A percentile compares a stretch with the other conserved stretches of the same genome.
These are phyloP conservation scores for Thielaviopsis euricoi DNA, from an alignment of 2,329 filamentous ascomycete species.

Conservation along the genomic window DNA sequence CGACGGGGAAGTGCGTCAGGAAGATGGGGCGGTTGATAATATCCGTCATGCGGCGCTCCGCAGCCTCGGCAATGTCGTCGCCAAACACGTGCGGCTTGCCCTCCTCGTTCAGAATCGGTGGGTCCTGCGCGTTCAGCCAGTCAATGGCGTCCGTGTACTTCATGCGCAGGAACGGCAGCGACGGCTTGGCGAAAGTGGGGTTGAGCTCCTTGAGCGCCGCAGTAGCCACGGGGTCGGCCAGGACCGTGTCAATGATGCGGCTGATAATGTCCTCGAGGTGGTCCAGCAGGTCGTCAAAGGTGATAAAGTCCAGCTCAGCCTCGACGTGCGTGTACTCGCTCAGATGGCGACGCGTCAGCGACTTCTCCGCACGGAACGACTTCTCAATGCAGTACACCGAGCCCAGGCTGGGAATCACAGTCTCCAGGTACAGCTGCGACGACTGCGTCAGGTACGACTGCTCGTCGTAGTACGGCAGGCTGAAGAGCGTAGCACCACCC, in stretches of 20 bases:
- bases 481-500: slow-evolving; percentile 81
- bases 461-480: slow-evolving; percentile 77
- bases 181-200: slow-evolving; percentile 70
- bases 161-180: slow-evolving; percentile 86
- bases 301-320: slow-evolving; percentile 90
- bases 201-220: slow-evolving; percentile 71
- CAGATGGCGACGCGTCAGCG: slow-evolving; percentile 79
- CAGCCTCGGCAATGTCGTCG: slow-evolving; percentile 95
- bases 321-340: slow-evolving; percentile 96
- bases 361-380: slow-evolving; percentile 96
- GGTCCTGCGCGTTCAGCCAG: slow-evolving; percentile 76
- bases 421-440: slow-evolving; percentile 94
- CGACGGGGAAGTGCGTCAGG: slow-evolving; percentile 88
- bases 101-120: slow-evolving; percentile 75
- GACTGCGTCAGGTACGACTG: slow-evolving; percentile 90
- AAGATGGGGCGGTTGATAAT: slow-evolving; percentile 91
- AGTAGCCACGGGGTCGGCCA: slow-evolving; percentile 57
- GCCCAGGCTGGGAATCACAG: slow-evolving; percentile 73
- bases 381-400: slow-evolving; percentile 98
- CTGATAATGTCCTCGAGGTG: slow-evolving; percentile 83
- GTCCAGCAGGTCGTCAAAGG: slow-evolving; percentile 70
- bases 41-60: slow-evolving; percentile 93
- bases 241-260: slow-evolving; percentile 61
- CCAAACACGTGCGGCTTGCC: slow-evolving; percentile 80
- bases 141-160: slow-evolving; percentile 85